These are phyloP conservation scores for Hyaloperonospora brassicae DNA, from an alignment of 352 stramenopile species.

Conservation along the genomic window DNA sequence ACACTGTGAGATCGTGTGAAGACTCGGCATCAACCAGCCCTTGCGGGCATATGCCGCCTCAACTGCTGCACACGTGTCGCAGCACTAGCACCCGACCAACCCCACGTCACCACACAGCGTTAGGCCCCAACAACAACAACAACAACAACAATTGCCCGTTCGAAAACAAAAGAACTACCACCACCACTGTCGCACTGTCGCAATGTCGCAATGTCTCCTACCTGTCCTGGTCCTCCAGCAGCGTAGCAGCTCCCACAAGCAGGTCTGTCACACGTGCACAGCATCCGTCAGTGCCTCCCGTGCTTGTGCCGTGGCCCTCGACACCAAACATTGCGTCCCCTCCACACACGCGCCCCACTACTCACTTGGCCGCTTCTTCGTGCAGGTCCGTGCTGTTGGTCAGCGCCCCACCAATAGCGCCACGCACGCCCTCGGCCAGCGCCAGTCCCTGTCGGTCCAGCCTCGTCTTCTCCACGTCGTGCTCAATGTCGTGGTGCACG, in stretches of 20 bases:
- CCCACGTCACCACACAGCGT: too few species aligned
- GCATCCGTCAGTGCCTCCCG: conserved; percentile 5
- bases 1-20: conserved; percentile 71
- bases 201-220: not conserved
- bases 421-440: conserved; percentile 41
- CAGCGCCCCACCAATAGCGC: conserved; percentile 58
- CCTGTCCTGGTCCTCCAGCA: conserved; percentile 46
- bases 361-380: conserved; percentile 38
- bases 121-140: too few species aligned
- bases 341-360: not conserved
- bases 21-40: conserved; percentile 71
- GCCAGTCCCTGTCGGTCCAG: conserved; percentile 42
- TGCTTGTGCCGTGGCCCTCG: too few species aligned
- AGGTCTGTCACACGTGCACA: conserved; percentile 24
- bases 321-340: not conserved
- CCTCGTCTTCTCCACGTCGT: conserved; percentile 73
- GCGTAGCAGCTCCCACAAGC: conserved; percentile 72
- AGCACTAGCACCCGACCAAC: conserved; percentile 25
- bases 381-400: conserved; percentile 67
- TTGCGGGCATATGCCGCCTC: conserved; percentile 56
- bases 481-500: conserved; percentile 64
- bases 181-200: not conserved
- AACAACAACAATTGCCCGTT: too few species aligned
- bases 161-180: not conserved
- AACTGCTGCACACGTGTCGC: conserved; percentile 57